Evolutionary conservation across 768 basidiomycete species (phyloP).

Genomic region (Cantharellus cinnabarinus): DNA sequence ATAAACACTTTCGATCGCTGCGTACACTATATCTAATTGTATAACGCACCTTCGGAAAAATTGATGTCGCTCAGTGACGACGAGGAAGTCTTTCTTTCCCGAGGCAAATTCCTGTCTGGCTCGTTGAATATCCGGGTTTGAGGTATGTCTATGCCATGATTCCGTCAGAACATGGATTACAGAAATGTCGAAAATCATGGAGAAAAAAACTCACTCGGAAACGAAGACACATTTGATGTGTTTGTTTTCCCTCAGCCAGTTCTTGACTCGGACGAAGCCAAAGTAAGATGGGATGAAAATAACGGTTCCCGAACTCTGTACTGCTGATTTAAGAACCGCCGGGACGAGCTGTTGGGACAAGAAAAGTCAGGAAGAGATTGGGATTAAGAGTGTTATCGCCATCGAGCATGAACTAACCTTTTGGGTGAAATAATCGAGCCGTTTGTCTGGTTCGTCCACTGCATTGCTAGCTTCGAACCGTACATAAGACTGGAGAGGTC

Average conservation of each 20-base stretch:
- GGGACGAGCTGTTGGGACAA: constrained; percentile 44
- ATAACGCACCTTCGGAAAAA: constrained; percentile 63
- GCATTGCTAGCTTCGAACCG: constrained; percentile 47
- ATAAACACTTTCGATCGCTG: not conserved
- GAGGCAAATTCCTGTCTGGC: constrained; percentile 85
- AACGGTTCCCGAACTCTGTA: constrained; percentile 72
- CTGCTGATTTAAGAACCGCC: constrained; percentile 69
- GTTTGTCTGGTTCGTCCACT: constrained; percentile 65
- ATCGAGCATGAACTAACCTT: constrained; percentile 29
- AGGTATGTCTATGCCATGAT: constrained; percentile 45
- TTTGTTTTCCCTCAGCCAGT: constrained; percentile 55
- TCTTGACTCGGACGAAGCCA: constrained; percentile 84
- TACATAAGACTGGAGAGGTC: too few relatives aligned
- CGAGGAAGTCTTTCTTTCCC: constrained; percentile 65
- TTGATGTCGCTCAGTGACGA: constrained; percentile 95
- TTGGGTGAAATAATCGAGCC: constrained; percentile 72
- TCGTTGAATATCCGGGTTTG: constrained; percentile 83
- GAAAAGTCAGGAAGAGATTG: too few relatives aligned
- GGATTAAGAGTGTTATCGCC: not conserved
- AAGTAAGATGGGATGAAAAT: constrained; percentile 89
- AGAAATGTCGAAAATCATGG: not conserved
- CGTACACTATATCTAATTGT: not conserved
- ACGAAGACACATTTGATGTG: constrained; percentile 54
- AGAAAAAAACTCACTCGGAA: constrained; percentile 47
- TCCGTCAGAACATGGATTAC: constrained; percentile 1